Evolutionary conservation across 2,329 filamentous ascomycete species (phyloP).

Genomic region (Aspergillus amoenus): DNA sequence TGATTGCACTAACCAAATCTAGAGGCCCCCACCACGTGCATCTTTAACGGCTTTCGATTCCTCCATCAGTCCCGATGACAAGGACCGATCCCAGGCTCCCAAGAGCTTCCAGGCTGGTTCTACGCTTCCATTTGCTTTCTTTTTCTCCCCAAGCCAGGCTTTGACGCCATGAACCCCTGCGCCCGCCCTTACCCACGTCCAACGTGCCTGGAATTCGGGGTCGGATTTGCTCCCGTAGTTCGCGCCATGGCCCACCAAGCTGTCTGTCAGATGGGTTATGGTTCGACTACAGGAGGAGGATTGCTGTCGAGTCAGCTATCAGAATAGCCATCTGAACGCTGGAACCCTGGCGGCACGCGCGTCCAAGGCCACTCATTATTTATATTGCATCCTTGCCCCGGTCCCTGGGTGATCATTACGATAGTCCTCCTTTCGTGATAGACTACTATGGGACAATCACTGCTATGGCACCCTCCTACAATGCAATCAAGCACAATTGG

Average conservation of each 20-base stretch:
- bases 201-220: slow-evolving; percentile 7
- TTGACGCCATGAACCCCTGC: not conserved
- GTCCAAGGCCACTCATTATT: not conserved
- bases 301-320: not conserved
- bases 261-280: slow-evolving; percentile 1
- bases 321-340: not conserved
- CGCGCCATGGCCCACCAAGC: slow-evolving; percentile 5
- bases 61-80: not conserved
- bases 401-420: not conserved
- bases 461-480: slow-evolving; percentile 14
- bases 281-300: not conserved
- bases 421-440: not conserved
- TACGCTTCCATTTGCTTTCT: slow-evolving; percentile 6
- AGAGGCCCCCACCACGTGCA: slow-evolving; percentile 3
- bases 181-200: not conserved
- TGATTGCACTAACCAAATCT: not conserved
- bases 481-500: slow-evolving; percentile 12
- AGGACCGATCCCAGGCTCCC: not conserved
- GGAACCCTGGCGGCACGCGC: not conserved
- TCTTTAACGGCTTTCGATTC: slow-evolving; percentile 5
- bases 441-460: slow-evolving; percentile 9
- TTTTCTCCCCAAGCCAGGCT: not conserved
- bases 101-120: not conserved
- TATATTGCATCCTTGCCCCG: slow-evolving; percentile 1
- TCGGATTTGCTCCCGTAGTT: slow-evolving; percentile 7